These are phyloP conservation scores for Chloranthus sessilifolius DNA, from an alignment of 164 flowering plant genomes.

Conservation along the genomic window DNA sequence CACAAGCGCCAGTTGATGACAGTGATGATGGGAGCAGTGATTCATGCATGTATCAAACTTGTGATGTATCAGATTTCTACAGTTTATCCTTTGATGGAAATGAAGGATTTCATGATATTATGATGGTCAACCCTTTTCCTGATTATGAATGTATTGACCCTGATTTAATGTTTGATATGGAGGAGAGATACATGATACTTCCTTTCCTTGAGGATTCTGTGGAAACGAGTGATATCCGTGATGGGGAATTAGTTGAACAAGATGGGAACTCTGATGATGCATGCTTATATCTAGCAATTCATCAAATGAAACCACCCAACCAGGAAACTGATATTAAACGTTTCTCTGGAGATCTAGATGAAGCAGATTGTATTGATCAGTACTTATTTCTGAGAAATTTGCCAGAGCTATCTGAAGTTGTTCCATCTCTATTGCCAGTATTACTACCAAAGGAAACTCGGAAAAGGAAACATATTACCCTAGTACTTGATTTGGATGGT, in stretches of 20 bases:
- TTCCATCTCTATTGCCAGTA: slow-evolving; percentile 32
- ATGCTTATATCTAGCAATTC: slow-evolving; percentile 51
- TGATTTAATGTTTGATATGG: slow-evolving; percentile 44
- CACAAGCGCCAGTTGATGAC: slow-evolving; percentile 37
- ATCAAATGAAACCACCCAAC: slow-evolving; percentile 40
- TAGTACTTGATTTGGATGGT: slow-evolving; percentile 99
- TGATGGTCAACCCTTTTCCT: slow-evolving; percentile 25
- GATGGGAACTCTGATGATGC: slow-evolving; percentile 31
- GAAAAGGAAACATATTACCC: slow-evolving; percentile 57
- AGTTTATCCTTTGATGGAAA: slow-evolving; percentile 40
- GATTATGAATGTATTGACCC: slow-evolving; percentile 43
- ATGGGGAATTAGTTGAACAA: slow-evolving; percentile 32
- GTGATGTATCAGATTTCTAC: slow-evolving; percentile 60
- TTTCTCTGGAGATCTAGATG: slow-evolving; percentile 30
- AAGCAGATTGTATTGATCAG: slow-evolving; percentile 59
- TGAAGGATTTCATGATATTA: slow-evolving; percentile 24
- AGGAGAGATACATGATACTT: slow-evolving; percentile 52
- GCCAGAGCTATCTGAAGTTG: slow-evolving; percentile 62
- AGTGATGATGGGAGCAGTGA: slow-evolving; percentile 45
- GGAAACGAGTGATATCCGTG: slow-evolving; percentile 26
- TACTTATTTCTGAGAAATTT: slow-evolving; percentile 49
- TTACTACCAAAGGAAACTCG: slow-evolving; percentile 34
- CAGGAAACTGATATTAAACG: slow-evolving; percentile 35
- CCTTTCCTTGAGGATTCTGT: slow-evolving; percentile 62
- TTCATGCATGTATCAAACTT: slow-evolving; percentile 40